Conservation (phyloP, 306 rosid genomes). For the Castanea crenata region DNA sequence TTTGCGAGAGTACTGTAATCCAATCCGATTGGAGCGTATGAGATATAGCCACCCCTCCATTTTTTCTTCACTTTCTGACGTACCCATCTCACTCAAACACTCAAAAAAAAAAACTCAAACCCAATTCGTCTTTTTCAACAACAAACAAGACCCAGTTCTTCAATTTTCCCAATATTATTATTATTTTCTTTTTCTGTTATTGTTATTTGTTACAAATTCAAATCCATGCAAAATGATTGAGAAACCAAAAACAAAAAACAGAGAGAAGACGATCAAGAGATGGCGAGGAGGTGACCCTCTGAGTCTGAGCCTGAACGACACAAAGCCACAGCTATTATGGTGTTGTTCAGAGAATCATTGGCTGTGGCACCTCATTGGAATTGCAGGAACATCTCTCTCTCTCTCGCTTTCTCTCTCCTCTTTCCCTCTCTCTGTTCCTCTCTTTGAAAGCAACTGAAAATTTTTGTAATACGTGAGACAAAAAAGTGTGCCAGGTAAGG, state of each 20-base stretch:
- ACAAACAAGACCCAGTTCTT: not conserved
- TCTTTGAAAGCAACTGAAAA: constrained; percentile 16
- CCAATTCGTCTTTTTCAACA: not conserved
- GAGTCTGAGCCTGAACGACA: not conserved
- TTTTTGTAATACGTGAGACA: constrained; percentile 18
- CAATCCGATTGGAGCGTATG: constrained; percentile 67
- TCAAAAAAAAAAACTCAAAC: not conserved
- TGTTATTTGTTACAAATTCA: not conserved
- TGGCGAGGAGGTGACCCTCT: constrained; percentile 18
- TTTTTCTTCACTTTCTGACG: constrained; percentile 35
- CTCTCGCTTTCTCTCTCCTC: not conserved
- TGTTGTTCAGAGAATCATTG: constrained; percentile 31
- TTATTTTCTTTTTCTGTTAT: too few species aligned
- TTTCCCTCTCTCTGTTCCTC: not conserved
- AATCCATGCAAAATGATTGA: constrained; percentile 24
- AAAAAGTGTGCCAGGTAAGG: constrained; percentile 23
- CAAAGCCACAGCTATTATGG: too few species aligned
- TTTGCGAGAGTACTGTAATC: constrained; percentile 69
- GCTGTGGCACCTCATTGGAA: constrained; percentile 13
- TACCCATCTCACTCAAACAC: constrained; percentile 6
- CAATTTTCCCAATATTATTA: not conserved
- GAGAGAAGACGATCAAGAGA: not conserved
- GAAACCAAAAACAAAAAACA: not conserved
- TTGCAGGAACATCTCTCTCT: constrained; percentile 13
- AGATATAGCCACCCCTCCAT: constrained; percentile 86